These are phyloP conservation scores for Globisporangium cederbergense DNA, from an alignment of 352 stramenopile genomes.

Conservation along the genomic window DNA sequence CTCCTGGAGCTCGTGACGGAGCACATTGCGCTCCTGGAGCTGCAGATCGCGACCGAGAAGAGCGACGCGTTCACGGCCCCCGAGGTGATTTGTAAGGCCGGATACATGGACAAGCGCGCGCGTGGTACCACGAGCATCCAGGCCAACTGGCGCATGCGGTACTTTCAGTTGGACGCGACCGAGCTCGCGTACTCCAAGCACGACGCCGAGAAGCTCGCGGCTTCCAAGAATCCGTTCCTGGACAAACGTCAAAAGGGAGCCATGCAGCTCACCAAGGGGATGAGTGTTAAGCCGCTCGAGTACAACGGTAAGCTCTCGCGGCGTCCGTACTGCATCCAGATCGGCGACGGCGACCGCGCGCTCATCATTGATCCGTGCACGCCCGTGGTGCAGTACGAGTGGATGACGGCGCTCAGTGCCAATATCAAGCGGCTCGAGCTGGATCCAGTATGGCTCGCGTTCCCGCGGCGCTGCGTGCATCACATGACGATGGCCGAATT, in stretches of 20 bases:
- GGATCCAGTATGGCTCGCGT: constrained; percentile 49
- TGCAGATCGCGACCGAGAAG: constrained; percentile 54
- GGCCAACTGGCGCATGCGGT: constrained; percentile 74
- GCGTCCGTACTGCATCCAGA: constrained; percentile 59
- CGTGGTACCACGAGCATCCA: constrained; percentile 47
- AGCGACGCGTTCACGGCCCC: constrained; percentile 45
- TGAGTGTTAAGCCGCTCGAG: constrained; percentile 42
- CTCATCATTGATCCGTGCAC: constrained; percentile 68
- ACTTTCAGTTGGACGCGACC: constrained; percentile 40
- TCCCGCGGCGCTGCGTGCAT: constrained; percentile 46
- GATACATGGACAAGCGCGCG: constrained; percentile 59
- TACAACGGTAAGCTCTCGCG: constrained; percentile 65
- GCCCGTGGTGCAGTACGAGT: constrained; percentile 45
- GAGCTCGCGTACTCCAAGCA: constrained; percentile 67
- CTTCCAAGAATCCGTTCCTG: constrained; percentile 58
- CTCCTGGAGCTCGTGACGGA: constrained; percentile 55
- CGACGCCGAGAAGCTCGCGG: constrained; percentile 41
- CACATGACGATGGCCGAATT: constrained; percentile 58
- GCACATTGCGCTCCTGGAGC: constrained; percentile 47
- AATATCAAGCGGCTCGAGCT: constrained; percentile 68
- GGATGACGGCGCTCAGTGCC: constrained; percentile 52
- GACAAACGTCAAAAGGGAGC: constrained; percentile 43
- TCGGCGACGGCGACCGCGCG: constrained; percentile 43
- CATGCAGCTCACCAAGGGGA: constrained; percentile 30
- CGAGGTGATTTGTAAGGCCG: constrained; percentile 24